A percentile compares a stretch with the other conserved stretches of the same genome.
Evolutionary conservation across 2,329 filamentous ascomycete species (phyloP).

Genomic region (Cordyceps cateniannulata): DNA sequence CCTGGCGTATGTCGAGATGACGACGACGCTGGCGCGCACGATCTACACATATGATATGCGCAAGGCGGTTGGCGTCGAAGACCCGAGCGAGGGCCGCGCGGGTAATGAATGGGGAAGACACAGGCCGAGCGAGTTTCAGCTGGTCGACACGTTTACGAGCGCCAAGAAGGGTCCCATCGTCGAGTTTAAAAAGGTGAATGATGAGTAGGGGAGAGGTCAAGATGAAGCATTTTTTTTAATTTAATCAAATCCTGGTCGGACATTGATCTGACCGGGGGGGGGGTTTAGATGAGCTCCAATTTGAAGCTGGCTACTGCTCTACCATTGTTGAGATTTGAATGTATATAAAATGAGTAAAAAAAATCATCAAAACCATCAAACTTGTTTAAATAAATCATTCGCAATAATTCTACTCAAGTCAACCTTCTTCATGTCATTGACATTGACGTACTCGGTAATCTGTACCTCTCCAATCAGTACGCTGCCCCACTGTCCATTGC

Average conservation of each 20-base stretch:
- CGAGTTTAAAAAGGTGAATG: constrained; percentile 43
- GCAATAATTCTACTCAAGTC: too few species aligned
- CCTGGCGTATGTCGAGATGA: constrained; percentile 62
- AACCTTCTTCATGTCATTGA: too few species aligned
- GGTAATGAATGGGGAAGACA: constrained; percentile 49
- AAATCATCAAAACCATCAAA: background rate
- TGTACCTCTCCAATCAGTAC: background rate
- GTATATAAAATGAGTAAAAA: background rate
- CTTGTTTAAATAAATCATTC: background rate
- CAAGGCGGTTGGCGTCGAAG: constrained; percentile 39
- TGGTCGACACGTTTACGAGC: constrained; percentile 67
- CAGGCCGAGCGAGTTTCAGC: constrained; percentile 56
- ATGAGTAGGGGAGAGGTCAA: constrained; percentile 5
- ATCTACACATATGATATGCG: constrained; percentile 57
- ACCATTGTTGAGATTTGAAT: background rate
- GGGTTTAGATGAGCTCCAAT: background rate
- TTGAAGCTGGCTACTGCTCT: background rate
- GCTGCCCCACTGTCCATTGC: background rate
- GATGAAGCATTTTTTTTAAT: background rate
- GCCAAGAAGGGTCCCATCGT: constrained; percentile 65
- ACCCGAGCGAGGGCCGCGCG: constrained; percentile 45
- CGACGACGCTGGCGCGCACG: constrained; percentile 53
- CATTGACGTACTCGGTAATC: background rate
- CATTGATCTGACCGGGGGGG: background rate
- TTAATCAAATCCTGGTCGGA: too few species aligned